Base-by-base conservation (phyloP, 2,329 filamentous ascomycete genomes). In the Phialemonium atrogriseum region DNA sequence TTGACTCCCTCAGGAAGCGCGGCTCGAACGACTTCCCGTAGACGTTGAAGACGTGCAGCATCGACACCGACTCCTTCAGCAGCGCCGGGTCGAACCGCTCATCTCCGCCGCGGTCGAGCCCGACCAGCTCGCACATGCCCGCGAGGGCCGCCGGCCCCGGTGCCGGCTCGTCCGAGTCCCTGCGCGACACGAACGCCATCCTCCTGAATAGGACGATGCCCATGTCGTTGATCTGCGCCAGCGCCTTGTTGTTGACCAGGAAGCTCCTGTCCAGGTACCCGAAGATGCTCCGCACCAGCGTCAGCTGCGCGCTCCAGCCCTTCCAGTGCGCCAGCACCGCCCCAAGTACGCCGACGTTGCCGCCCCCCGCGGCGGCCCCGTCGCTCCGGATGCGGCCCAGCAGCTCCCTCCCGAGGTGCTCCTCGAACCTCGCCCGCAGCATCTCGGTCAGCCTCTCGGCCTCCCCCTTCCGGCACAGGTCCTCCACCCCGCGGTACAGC, bases 211-310 rank as follows among this genome's bases (percentile, higher is more conserved):
- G 70, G 10, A 68, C 59, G 34, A 91, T 77, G 5, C 80, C 76
- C 64, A 94, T 78, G 49, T 94, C 85, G 48, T 88, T 82, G 35
- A 98, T 76, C 20, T 82, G 82, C 8, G 70, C 68, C 21, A 71
- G 60, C 14, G 80, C 75, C 43, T 80, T 77, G 27, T 79, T 77
- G 35, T 81, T 79, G 3, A 94, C 65, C 7, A 98, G 68, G 50
- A 87, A 95, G 3, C 87, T 84, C 40, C 91, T 79, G 53, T 98
- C 89, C 42, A 98, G 71, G 50, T 88, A 98, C 60, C 87, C 94
- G 59, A 95, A 96, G 23, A 93, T 82, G 41, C 84, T 89, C 29
- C 87, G 77, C 32, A 98, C 74, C 10, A 80, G 78, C 42, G 78
- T 73, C 78, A 87, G 44, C 55, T 91, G 82, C 24, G 70, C 63